Evolutionary conservation across 176 grass and related monocot genomes (phyloP), one percentile per base, ranked within the genome.

Genomic region (Carex scoparia): DNA sequence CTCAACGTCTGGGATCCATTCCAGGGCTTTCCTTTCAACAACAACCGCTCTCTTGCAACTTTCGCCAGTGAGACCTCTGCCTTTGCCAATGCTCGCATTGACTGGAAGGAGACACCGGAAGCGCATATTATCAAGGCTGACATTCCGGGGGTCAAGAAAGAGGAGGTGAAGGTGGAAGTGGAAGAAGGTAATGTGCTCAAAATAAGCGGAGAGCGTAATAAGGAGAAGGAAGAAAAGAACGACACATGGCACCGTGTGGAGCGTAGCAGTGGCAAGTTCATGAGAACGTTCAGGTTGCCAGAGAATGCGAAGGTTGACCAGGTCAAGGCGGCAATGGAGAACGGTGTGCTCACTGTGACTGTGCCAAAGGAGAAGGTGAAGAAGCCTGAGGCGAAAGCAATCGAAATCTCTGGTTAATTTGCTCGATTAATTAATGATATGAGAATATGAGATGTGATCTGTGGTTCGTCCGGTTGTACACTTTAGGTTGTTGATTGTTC

Each of bases 71-170:
- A 87, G 68, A 85, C 84, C 77, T 69, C 90, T n/a, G 57, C 46
- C 81, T 79, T 49, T 54, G 73, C 4, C 63, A 84, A 86, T 74
- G 63, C 88, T 18, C 87, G 85, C 35, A 69, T 76, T 31, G 88
- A 92, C 75, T 92, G 91, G 91, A 92, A 86, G 82, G 90, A 92
- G 70, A 92, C 88, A 2, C 85, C 87, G 48, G 87, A 82, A 49
- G 69, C 78, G 82, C 90, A 92, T 82, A 82, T 92, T 58, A 86
- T 92, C 82, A 82, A 15, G 70, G 86, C 89, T 46, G 90, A 89
- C 54, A 79, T 92, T 73, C 90, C 88, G 2, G 88, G 90, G 4
- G 69, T 90, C 8, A 15, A 75, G 85, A 92, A 84, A 78, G 85
- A 90, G 10, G 82, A 90, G 77, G 85, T 90, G 18, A 75, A 88